These are phyloP conservation scores for Cercospora canescens DNA, from an alignment of 2,329 filamentous ascomycete genomes.

Conservation along the genomic window DNA sequence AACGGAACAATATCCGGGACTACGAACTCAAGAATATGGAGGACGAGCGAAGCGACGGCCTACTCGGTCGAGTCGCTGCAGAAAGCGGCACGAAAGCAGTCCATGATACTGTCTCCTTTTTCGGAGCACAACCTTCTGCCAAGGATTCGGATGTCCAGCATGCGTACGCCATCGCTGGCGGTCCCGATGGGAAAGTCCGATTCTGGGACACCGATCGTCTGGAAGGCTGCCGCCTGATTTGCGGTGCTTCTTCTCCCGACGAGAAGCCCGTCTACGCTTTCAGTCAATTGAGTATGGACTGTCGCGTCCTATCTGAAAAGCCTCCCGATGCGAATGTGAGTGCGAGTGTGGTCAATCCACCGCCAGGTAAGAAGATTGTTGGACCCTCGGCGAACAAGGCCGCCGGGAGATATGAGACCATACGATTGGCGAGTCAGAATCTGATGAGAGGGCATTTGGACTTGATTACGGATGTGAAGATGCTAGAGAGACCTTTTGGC, in stretches of 20 bases:
- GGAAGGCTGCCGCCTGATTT: constrained; percentile 78
- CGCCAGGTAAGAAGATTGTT: constrained; percentile 38
- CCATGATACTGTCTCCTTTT: constrained; percentile 45
- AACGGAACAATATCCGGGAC: constrained; percentile 50
- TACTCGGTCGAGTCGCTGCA: constrained; percentile 74
- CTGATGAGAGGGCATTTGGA: constrained; percentile 85
- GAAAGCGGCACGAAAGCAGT: constrained; percentile 10
- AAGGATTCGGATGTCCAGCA: constrained; percentile 71
- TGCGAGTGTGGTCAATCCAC: constrained; percentile 30
- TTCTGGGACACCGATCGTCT: constrained; percentile 88
- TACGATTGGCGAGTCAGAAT: constrained; percentile 82
- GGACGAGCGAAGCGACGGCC: constrained; percentile 81
- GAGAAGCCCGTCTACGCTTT: constrained; percentile 69
- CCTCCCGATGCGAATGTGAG: constrained; percentile 19
- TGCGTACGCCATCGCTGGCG: constrained; percentile 82
- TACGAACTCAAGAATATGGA: constrained; percentile 89
- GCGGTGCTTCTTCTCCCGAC: constrained; percentile 65
- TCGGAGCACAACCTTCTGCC: constrained; percentile 69
- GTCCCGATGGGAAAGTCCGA: constrained; percentile 84
- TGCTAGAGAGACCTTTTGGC: constrained; percentile 84
- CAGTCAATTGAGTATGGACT: constrained; percentile 42
- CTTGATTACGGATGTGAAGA: constrained; percentile 80
- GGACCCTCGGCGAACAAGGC: constrained; percentile 12
- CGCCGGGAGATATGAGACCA: constrained; percentile 69
- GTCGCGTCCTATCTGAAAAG: constrained; percentile 41